Percentiles rank a stretch among this genome's conserved stretches.
Conservation (phyloP, 2,329 filamentous ascomycete genomes). For the Albophoma yamanashiensis region DNA sequence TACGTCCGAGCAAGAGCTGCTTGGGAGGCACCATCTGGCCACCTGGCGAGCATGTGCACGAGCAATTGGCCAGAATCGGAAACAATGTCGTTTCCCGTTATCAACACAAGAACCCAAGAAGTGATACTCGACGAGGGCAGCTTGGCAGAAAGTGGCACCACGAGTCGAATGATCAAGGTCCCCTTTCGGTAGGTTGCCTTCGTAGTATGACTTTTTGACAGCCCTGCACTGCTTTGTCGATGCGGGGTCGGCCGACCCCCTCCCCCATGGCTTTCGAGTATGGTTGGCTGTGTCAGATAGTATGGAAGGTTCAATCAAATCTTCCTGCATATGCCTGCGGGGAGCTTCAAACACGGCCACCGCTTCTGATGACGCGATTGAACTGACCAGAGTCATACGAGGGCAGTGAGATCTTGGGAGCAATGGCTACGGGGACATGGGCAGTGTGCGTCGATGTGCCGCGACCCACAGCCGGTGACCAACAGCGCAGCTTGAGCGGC, state of each 20-base stretch:
- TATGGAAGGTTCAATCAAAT: neutral
- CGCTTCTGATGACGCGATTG: neutral
- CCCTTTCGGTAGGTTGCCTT: neutral
- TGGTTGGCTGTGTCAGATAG: too few relatives aligned
- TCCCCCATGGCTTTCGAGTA: too few relatives aligned
- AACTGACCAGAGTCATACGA: neutral
- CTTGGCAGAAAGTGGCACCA: neutral
- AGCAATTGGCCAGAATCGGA: neutral
- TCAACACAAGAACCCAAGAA: neutral
- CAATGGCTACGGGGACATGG: neutral
- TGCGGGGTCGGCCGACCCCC: too few relatives aligned
- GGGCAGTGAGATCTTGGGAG: neutral
- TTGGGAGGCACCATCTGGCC: neutral
- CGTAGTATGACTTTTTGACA: too few relatives aligned
- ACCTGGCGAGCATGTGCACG: neutral
- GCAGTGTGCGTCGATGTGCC: neutral
- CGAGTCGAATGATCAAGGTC: neutral
- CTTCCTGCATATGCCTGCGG: neutral
- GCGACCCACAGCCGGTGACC: neutral
- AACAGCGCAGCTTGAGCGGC: neutral
- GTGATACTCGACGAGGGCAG: neutral
- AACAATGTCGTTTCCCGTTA: neutral
- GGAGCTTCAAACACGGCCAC: too few relatives aligned
- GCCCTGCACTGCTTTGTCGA: neutral
- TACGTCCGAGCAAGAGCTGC: neutral